A percentile compares a stretch with the other conserved stretches of the same genome.
Evolutionary conservation across 2,329 filamentous ascomycete species (phyloP).

Genomic region (Fusarium oligoseptatum): DNA sequence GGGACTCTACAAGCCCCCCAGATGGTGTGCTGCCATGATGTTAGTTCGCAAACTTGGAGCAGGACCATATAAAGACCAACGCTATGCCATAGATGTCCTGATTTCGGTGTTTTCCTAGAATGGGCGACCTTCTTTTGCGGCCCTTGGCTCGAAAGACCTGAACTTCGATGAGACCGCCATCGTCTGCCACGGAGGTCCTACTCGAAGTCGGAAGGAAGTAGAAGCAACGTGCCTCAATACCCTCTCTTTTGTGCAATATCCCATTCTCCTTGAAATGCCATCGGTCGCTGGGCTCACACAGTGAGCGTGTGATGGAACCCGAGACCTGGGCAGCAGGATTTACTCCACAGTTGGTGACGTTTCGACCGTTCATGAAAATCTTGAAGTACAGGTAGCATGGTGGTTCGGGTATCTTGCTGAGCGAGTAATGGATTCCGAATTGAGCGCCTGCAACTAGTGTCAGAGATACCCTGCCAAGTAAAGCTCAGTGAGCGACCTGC

Average conservation of each 20-base stretch:
- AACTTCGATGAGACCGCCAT: constrained; percentile 69
- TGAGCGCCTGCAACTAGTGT: constrained; percentile 56
- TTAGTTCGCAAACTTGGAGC: constrained; percentile 14
- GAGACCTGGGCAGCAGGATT: constrained; percentile 52
- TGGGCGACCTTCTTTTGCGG: constrained; percentile 58
- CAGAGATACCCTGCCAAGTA: not conserved
- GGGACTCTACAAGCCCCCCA: constrained; percentile 65
- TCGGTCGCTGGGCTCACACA: constrained; percentile 62
- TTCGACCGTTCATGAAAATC: constrained; percentile 66
- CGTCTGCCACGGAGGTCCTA: constrained; percentile 58
- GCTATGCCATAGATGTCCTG: constrained; percentile 66
- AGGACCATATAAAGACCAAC: constrained; percentile 54
- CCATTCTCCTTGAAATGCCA: constrained; percentile 57
- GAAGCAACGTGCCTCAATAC: constrained; percentile 65
- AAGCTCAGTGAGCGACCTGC: constrained; percentile 49
- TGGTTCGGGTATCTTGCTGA: constrained; percentile 52
- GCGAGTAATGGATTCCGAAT: constrained; percentile 66
- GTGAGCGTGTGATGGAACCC: constrained; percentile 59
- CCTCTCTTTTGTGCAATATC: constrained; percentile 50
- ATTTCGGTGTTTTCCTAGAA: constrained; percentile 58
- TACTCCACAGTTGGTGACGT: constrained; percentile 66
- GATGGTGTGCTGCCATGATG: constrained; percentile 60
- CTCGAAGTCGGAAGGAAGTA: constrained; percentile 59
- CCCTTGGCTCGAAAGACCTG: constrained; percentile 65
- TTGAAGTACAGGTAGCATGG: constrained; percentile 66